phyloP scores from a whole-genome alignment of 805 yeast genomes.

The Kodamaea fukazawae region DNA sequence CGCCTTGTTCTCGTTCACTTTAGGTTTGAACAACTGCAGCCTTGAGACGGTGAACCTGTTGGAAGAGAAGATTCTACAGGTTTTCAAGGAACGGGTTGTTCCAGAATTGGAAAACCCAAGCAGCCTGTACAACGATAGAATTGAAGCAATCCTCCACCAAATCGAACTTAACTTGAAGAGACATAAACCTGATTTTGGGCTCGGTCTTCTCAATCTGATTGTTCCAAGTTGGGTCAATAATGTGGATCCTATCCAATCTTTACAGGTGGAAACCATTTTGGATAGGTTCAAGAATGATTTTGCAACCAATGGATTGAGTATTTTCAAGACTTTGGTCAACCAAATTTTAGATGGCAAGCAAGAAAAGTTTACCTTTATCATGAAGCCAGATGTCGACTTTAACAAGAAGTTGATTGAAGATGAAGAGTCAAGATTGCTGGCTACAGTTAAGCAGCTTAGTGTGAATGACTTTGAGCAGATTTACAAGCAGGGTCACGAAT shows the following conservation, averaged over 20 bases:
- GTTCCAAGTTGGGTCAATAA: slow-evolving; percentile 86
- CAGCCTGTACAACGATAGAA: slow-evolving; percentile 36
- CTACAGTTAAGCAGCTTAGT: slow-evolving; percentile 29
- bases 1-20: slow-evolving; percentile 69
- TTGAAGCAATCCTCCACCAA: slow-evolving; percentile 88
- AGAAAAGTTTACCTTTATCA: slow-evolving; percentile 67
- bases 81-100: slow-evolving; percentile 42
- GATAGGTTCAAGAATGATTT: slow-evolving; percentile 61
- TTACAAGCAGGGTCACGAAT: slow-evolving; percentile 54
- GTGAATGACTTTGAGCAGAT: slow-evolving; percentile 49
- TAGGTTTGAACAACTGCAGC: slow-evolving; percentile 79
- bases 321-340: slow-evolving; percentile 61
- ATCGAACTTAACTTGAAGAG: slow-evolving; percentile 79
- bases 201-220: slow-evolving; percentile 67
- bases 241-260: slow-evolving; percentile 66
- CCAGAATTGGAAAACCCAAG: slow-evolving; percentile 28
- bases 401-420: slow-evolving; percentile 49
- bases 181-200: slow-evolving; percentile 87
- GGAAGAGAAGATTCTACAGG: slow-evolving; percentile 44
- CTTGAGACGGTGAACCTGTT: slow-evolving; percentile 46
- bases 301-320: slow-evolving; percentile 40
- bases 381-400: slow-evolving; percentile 67
- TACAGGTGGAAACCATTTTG: slow-evolving; percentile 65
- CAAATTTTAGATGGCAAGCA: slow-evolving; percentile 42
- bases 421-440: slow-evolving; percentile 53